Percentiles rank a stretch among this genome's conserved stretches.
phyloP scores from a whole-genome alignment of 1,284 basidiomycete species.

The Veloporphyrellus conicus region DNA sequence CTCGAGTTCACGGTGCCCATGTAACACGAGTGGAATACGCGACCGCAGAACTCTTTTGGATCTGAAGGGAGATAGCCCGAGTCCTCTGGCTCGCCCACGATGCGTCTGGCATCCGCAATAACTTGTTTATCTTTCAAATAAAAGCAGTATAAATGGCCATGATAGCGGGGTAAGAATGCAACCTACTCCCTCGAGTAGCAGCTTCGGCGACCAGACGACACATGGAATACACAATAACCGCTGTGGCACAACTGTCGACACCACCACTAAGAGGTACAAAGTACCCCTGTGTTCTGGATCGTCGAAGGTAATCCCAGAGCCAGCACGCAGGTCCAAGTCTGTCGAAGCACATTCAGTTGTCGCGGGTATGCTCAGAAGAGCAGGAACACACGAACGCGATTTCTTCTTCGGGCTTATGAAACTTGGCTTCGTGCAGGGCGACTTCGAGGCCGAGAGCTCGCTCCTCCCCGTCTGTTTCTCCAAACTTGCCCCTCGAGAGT shows the following conservation, averaged over 20 bases:
- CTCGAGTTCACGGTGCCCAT: constrained; percentile 99
- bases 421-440: constrained; percentile 57
- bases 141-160: neutral
- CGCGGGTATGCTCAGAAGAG: neutral
- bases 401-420: constrained; percentile 92
- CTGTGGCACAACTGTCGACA: constrained; percentile 95
- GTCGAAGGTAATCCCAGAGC: constrained; percentile 97
- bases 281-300: constrained; percentile 92
- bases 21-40: constrained; percentile 97
- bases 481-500: constrained; percentile 69
- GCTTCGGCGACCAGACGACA: constrained; percentile 84
- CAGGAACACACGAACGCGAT: constrained; percentile 69
- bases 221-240: constrained; percentile 95
- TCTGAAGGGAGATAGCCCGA: constrained; percentile 82
- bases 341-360: constrained; percentile 7
- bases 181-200: constrained; percentile 63
- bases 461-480: constrained; percentile 46
- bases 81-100: constrained; percentile 77
- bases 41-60: constrained; percentile 77
- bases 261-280: constrained; percentile 97
- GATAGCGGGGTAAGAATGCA: neutral
- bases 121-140: constrained; percentile 69
- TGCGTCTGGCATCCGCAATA: constrained; percentile 85
- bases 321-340: constrained; percentile 97
- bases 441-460: constrained; percentile 48